phyloP scores from a whole-genome alignment of 495 filamentous ascomycete genomes.

The Acidiella bohemica region DNA sequence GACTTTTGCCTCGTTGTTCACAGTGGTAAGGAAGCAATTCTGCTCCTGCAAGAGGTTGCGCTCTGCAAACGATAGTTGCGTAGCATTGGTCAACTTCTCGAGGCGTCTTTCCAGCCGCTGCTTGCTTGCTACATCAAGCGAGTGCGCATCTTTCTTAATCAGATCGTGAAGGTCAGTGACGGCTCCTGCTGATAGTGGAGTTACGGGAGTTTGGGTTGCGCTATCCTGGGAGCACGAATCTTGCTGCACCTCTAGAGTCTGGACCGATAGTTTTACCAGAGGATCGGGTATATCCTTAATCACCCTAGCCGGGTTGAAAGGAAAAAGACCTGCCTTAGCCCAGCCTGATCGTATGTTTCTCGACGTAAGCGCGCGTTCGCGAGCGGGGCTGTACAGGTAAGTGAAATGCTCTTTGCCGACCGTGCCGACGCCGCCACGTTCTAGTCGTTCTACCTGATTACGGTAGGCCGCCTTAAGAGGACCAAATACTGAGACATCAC shows the following conservation, averaged over 20 bases:
- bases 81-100: constrained; percentile 12
- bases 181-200: background rate
- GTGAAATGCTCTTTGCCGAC: too few relatives aligned
- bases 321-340: too few relatives aligned
- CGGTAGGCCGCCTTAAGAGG: background rate
- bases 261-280: background rate
- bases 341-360: background rate
- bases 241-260: too few relatives aligned
- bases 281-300: background rate
- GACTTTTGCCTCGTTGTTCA: constrained; percentile 12
- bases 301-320: background rate
- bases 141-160: constrained; percentile 9
- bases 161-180: constrained; percentile 4
- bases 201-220: background rate
- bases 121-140: background rate
- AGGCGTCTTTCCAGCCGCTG: constrained; percentile 1
- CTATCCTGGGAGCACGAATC: background rate
- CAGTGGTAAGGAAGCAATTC: constrained; percentile 6
- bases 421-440: too few relatives aligned
- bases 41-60: constrained; percentile 8
- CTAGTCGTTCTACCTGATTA: too few relatives aligned
- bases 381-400: background rate
- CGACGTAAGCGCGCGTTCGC: background rate
- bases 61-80: constrained; percentile 11
- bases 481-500: constrained; percentile 6